Evolutionary conservation across 2,329 filamentous ascomycete genomes (phyloP).

Genomic region (Nemania serpens): DNA sequence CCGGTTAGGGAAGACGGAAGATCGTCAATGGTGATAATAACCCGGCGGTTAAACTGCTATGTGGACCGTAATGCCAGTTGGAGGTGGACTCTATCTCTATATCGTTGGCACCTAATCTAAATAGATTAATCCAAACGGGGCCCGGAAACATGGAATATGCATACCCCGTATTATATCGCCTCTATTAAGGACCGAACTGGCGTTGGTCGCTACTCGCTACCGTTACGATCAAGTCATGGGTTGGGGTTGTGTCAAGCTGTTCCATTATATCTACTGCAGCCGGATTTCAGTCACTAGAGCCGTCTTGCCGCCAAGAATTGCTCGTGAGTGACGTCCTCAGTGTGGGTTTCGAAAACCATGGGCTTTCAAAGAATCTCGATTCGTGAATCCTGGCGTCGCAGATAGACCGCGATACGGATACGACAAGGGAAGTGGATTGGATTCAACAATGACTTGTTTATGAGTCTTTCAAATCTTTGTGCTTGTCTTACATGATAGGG

Average conservation of each 20-base stretch:
- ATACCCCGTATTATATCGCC: constrained; percentile 5
- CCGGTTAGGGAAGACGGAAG: constrained; percentile 13
- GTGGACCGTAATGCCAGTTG: constrained; percentile 4
- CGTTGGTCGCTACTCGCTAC: neutral
- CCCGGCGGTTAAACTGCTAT: constrained; percentile 24
- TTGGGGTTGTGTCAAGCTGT: neutral
- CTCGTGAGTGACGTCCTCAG: too few species aligned
- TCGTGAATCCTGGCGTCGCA: too few species aligned
- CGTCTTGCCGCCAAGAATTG: too few species aligned
- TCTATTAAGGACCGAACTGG: constrained; percentile 2
- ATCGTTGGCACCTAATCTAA: constrained; percentile 1
- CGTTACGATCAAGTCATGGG: neutral
- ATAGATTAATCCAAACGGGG: neutral
- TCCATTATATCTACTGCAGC: too few species aligned
- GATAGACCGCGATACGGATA: too few species aligned
- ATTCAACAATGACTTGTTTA: too few species aligned
- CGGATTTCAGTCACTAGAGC: too few species aligned
- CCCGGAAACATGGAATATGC: neutral
- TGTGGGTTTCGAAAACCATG: too few species aligned
- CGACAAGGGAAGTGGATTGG: too few species aligned
- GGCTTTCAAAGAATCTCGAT: too few species aligned
- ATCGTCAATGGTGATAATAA: neutral
- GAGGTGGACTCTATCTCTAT: neutral
- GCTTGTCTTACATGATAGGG: too few species aligned
- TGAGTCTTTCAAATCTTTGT: too few species aligned